These are phyloP conservation scores for Cornus kousa DNA, from an alignment of 148 eudicot genomes.

Conservation along the genomic window DNA sequence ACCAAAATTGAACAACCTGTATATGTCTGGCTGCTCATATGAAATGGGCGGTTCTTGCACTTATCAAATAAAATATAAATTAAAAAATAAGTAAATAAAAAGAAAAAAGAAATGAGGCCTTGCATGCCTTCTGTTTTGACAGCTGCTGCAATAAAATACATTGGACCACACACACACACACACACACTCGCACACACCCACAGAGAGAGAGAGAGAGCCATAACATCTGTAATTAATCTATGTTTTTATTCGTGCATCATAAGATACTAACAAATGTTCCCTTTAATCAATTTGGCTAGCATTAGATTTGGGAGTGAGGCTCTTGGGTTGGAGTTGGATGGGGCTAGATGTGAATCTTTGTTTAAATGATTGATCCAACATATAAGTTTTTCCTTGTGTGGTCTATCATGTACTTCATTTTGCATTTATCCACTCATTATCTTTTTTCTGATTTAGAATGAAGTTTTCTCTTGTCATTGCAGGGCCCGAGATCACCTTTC, in stretches of 20 bases:
- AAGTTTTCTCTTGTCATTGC: constrained; percentile 12
- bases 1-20: not conserved
- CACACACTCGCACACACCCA: no score
- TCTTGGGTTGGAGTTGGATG: not conserved
- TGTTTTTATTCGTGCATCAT: not conserved
- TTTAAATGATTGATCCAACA: not conserved
- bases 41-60: not conserved
- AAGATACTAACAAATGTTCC: constrained; percentile 1
- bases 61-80: no score
- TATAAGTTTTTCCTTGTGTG: not conserved
- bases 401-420: not conserved
- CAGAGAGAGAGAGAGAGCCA: no score
- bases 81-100: no score
- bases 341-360: not conserved
- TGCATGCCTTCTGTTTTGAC: no score
- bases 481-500: constrained; percentile 66
- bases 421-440: not conserved
- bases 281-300: not conserved
- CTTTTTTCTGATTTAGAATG: not conserved
- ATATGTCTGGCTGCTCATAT: not conserved
- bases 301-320: not conserved
- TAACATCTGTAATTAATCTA: not conserved
- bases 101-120: no score
- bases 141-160: no score
- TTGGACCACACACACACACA: no score